These are phyloP conservation scores for Glebionis coronaria DNA, from an alignment of 129 eudicot species.

Conservation along the genomic window DNA sequence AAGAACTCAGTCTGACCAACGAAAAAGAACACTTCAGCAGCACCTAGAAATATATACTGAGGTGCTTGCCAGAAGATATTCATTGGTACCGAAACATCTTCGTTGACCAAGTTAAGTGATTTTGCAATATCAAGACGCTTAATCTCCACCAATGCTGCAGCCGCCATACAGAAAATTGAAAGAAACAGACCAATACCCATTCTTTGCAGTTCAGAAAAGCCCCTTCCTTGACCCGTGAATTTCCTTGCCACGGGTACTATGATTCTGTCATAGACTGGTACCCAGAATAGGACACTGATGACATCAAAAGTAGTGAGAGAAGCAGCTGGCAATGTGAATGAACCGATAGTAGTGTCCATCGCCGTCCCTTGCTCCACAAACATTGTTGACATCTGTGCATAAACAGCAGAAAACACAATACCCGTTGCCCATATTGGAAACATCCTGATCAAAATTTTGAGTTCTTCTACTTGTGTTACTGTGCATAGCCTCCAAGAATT, in stretches of 20 bases:
- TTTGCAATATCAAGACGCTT: conserved; percentile 31
- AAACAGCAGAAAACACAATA: conserved; percentile 49
- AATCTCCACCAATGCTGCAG: conserved; percentile 34
- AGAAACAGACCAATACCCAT: conserved; percentile 42
- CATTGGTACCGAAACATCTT: conserved; percentile 25
- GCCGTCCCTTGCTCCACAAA: conserved; percentile 55
- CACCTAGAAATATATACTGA: conserved; percentile 36
- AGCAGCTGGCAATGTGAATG: conserved; percentile 46
- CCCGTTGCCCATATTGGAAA: conserved; percentile 62
- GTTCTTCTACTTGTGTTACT: conserved; percentile 55
- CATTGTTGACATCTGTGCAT: conserved; percentile 55
- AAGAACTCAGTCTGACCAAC: conserved; percentile 39
- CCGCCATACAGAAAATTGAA: conserved; percentile 32
- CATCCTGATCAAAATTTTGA: conserved; percentile 46
- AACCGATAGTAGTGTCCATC: conserved; percentile 41
- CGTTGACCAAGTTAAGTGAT: conserved; percentile 19
- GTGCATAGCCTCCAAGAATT: conserved; percentile 45
- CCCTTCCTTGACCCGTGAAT: conserved; percentile 31
- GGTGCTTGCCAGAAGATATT: conserved; percentile 41
- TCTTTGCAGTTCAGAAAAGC: conserved; percentile 37
- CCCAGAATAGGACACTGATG: conserved; percentile 41
- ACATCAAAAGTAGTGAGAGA: conserved; percentile 45
- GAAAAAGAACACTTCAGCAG: conserved; percentile 40
- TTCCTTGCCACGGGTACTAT: conserved; percentile 39
- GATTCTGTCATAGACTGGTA: conserved; percentile 46